These are phyloP conservation scores for Fusarium compactum DNA, from an alignment of 2,329 filamentous ascomycete species.

Conservation along the genomic window DNA sequence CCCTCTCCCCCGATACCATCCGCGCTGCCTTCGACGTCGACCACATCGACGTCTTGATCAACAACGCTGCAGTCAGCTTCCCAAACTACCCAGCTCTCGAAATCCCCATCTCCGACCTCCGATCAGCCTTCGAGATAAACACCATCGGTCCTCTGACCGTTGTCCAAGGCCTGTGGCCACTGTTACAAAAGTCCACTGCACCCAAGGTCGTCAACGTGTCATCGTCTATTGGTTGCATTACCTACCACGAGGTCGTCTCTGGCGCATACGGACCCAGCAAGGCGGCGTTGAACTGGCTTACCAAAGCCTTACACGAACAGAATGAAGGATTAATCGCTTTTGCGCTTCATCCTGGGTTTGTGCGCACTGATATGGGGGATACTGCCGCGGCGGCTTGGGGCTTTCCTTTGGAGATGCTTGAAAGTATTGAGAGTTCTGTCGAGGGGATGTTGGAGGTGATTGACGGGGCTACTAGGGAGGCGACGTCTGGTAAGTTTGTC, in stretches of 20 bases:
- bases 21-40: constrained; percentile 49
- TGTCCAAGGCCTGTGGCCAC: constrained; percentile 47
- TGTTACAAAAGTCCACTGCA: constrained; percentile 49
- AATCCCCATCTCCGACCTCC: constrained; percentile 52
- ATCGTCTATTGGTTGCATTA: constrained; percentile 53
- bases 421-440: constrained; percentile 51
- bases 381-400: constrained; percentile 51
- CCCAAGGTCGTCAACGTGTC: constrained; percentile 55
- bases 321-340: constrained; percentile 44
- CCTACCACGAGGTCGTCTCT: constrained; percentile 46
- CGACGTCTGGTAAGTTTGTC: constrained; percentile 51
- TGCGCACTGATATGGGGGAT: constrained; percentile 50
- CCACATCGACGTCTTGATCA: constrained; percentile 63
- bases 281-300: constrained; percentile 53
- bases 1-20: constrained; percentile 40
- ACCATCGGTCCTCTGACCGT: constrained; percentile 54
- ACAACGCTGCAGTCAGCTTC: constrained; percentile 60
- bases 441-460: constrained; percentile 51
- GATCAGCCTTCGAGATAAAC: constrained; percentile 59
- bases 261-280: constrained; percentile 54
- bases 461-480: constrained; percentile 52
- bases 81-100: constrained; percentile 45
- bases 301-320: constrained; percentile 48
- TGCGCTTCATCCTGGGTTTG: constrained; percentile 56
- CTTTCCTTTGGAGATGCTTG: constrained; percentile 41